Evolutionary conservation across 768 basidiomycete species (phyloP).

Genomic region (Boletales sp.): DNA sequence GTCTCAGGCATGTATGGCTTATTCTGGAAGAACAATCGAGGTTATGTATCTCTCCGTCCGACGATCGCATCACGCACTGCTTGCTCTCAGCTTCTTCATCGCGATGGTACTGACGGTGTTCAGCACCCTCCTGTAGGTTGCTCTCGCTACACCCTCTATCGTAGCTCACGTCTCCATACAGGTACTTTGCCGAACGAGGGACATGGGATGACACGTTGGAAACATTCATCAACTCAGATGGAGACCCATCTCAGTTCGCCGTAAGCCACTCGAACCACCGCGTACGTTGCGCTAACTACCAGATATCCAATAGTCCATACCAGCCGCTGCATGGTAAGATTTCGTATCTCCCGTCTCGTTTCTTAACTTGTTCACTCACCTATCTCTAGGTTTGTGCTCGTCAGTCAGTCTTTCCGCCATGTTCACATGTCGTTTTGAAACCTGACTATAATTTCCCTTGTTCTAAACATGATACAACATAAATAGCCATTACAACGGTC

Average conservation of each 20-base stretch:
- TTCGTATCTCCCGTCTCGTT: not conserved
- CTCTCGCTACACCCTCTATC: not conserved
- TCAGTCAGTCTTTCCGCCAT: constrained; percentile 50
- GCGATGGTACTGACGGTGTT: constrained; percentile 84
- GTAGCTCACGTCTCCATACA: constrained; percentile 18
- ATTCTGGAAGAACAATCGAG: constrained; percentile 64
- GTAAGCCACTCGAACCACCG: constrained; percentile 34
- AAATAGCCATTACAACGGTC: constrained; percentile 77
- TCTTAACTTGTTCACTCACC: not conserved
- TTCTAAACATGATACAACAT: not conserved
- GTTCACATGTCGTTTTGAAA: not conserved
- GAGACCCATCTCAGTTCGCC: constrained; percentile 76
- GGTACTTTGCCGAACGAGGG: constrained; percentile 88
- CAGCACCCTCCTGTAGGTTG: constrained; percentile 72
- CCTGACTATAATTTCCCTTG: not conserved
- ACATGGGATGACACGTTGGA: constrained; percentile 82
- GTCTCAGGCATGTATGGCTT: not conserved
- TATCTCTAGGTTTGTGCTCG: constrained; percentile 59
- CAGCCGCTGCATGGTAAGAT: constrained; percentile 71
- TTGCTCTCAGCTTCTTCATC: constrained; percentile 87
- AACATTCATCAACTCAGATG: constrained; percentile 81
- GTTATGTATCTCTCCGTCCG: constrained; percentile 90
- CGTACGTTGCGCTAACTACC: not conserved
- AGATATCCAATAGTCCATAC: constrained; percentile 48
- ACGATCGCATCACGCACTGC: constrained; percentile 80